phyloP scores from a whole-genome alignment of 208 protist species.

The Zelonia costaricensis region DNA sequence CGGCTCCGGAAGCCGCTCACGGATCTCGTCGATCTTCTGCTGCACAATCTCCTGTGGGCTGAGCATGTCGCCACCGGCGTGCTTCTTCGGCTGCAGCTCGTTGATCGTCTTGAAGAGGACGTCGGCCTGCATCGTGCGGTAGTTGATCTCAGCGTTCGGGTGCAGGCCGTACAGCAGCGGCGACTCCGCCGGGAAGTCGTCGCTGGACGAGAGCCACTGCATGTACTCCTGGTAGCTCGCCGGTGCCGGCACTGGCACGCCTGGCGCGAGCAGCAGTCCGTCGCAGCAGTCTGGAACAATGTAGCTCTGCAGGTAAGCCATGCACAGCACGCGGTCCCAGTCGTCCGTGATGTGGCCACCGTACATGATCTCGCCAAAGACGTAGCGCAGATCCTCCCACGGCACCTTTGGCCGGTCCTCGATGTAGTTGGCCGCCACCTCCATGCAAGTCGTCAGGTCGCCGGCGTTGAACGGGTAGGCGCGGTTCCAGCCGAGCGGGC shows the following conservation, averaged over 20 bases:
- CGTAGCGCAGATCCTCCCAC: conserved; percentile 99
- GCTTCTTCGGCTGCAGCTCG: conserved; percentile 95
- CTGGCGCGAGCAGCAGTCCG: conserved; percentile 94
- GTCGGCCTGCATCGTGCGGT: conserved; percentile 95
- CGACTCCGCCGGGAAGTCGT: conserved; percentile 95
- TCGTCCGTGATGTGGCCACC: conserved; percentile 99
- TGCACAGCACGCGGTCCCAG: conserved; percentile 97
- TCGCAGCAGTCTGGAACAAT: conserved; percentile 92
- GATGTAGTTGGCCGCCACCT: conserved; percentile 98
- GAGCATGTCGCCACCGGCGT: conserved; percentile 82
- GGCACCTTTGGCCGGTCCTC: conserved; percentile 96
- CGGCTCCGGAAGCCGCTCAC: conserved; percentile 87
- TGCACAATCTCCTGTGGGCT: conserved; percentile 92
- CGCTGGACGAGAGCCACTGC: conserved; percentile 90
- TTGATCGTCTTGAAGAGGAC: conserved; percentile 97
- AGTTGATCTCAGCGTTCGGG: conserved; percentile 99
- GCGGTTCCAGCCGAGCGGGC: conserved; percentile 97
- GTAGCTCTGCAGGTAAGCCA: conserved; percentile 94
- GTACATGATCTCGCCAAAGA: conserved; percentile 99
- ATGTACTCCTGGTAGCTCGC: conserved; percentile 95
- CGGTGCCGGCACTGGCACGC: conserved; percentile 79
- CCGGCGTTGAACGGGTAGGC: conserved; percentile 98
- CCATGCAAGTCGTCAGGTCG: conserved; percentile 97
- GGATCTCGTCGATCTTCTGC: conserved; percentile 93
- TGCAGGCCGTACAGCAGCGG: conserved; percentile 98